Conservation (phyloP, 352 stramenopile genomes). For the Elongisporangium senticosum region DNA sequence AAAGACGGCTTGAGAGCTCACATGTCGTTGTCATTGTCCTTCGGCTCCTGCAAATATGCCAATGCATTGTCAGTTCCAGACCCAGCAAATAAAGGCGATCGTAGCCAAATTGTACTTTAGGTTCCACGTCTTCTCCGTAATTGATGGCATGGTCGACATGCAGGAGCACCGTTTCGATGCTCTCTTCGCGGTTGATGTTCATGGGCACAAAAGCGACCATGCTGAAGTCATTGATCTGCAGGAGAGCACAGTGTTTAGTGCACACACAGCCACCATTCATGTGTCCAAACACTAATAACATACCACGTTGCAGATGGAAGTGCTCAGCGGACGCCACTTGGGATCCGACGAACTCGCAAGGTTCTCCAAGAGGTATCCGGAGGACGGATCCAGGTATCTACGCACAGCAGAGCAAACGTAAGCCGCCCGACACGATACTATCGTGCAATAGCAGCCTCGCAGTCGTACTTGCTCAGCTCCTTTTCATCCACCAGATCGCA, state of each 20-base stretch:
- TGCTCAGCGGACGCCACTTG: constrained; percentile 79
- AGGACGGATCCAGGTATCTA: constrained; percentile 78
- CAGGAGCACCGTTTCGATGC: constrained; percentile 93
- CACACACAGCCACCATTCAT: constrained; percentile 2
- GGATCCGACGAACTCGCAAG: constrained; percentile 69
- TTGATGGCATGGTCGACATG: constrained; percentile 96
- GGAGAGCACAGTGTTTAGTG: constrained; percentile 5
- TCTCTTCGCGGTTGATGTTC: constrained; percentile 96
- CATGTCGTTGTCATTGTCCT: constrained; percentile 47
- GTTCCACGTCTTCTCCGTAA: constrained; percentile 95
- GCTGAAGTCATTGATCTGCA: constrained; percentile 92
- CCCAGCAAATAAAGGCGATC: neutral
- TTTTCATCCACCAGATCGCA: constrained; percentile 89
- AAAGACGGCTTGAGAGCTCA: too few relatives aligned
- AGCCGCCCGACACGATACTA: neutral
- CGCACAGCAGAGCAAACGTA: constrained; percentile 6
- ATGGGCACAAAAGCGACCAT: constrained; percentile 98
- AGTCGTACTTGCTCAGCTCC: constrained; percentile 75
- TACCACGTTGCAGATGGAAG: constrained; percentile 86
- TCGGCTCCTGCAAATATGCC: constrained; percentile 48
- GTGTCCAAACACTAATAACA: constrained; percentile 8
- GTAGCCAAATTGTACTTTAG: constrained; percentile 27
- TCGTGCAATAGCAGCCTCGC: neutral
- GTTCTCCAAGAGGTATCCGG: constrained; percentile 79
- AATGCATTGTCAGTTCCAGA: constrained; percentile 4